These are phyloP conservation scores for Marchantia polymorpha DNA, from an alignment of 225 moss, liverwort and hornwort genomes.

Conservation along the genomic window DNA sequence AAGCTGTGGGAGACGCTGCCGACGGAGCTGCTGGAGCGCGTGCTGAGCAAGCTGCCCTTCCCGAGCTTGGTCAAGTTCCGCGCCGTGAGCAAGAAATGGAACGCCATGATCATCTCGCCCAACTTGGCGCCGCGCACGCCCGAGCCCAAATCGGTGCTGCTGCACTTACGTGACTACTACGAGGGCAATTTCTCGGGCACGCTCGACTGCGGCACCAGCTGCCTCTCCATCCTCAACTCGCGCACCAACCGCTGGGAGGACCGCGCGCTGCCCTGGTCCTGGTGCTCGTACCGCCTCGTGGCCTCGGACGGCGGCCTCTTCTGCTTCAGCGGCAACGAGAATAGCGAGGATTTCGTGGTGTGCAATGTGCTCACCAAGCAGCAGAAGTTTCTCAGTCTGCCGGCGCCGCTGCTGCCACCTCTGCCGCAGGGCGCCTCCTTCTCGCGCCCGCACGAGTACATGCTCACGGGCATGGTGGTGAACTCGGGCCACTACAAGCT, in stretches of 20 bases:
- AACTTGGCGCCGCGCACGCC: neutral
- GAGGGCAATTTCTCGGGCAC: neutral
- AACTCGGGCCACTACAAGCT: slow-evolving; percentile 21
- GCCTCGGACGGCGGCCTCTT: slow-evolving; percentile 10
- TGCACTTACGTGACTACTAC: slow-evolving; percentile 8
- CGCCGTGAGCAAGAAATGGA: slow-evolving; percentile 21
- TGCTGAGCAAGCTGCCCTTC: slow-evolving; percentile 30
- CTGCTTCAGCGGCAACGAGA: slow-evolving; percentile 9
- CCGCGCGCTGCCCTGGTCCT: neutral
- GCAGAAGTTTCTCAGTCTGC: neutral
- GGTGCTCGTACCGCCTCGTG: slow-evolving; percentile 4
- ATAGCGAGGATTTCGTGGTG: neutral
- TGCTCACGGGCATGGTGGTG: slow-evolving; percentile 10
- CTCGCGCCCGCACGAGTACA: neutral
- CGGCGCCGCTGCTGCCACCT: neutral
- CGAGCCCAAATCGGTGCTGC: slow-evolving; percentile 1
- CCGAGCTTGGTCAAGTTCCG: slow-evolving; percentile 25
- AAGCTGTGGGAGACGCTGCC: slow-evolving; percentile 15
- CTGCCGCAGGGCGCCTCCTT: slow-evolving; percentile 11
- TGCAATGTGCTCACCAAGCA: slow-evolving; percentile 5
- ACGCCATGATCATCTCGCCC: slow-evolving; percentile 3
- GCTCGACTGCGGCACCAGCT: neutral
- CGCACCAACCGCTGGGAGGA: neutral
- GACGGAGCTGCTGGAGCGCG: slow-evolving; percentile 28
- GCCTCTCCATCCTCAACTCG: slow-evolving; percentile 5